phyloP scores from a whole-genome alignment of 768 basidiomycete genomes.

The Lepiota venenata region DNA sequence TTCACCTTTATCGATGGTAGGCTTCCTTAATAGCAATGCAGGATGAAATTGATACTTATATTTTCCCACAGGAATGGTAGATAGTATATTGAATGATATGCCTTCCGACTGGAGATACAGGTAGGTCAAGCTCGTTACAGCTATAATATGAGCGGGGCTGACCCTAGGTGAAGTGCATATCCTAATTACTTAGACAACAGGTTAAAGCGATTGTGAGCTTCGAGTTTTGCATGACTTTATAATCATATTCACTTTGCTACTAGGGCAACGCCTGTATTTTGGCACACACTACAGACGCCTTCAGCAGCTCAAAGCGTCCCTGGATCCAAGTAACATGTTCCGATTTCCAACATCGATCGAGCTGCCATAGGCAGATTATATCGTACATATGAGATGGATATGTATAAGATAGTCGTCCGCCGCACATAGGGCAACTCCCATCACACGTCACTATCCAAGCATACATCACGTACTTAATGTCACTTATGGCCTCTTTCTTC shows the following conservation, averaged over 20 bases:
- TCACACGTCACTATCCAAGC: no score
- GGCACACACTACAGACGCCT: constrained; percentile 2
- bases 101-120: constrained; percentile 5
- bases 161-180: not conserved
- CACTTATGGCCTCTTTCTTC: no score
- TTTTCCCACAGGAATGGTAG: constrained; percentile 26
- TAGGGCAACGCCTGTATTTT: constrained; percentile 9
- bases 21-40: constrained; percentile 1
- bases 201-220: constrained; percentile 5
- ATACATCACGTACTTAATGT: no score
- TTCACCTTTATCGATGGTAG: constrained; percentile 42
- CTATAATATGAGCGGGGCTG: not conserved
- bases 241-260: not conserved
- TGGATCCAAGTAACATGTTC: constrained; percentile 5
- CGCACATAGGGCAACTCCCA: no score
- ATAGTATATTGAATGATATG: constrained; percentile 2
- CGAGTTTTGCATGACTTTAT: not conserved
- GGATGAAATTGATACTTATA: not conserved
- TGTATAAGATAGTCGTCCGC: no score
- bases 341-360: constrained; percentile 7
- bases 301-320: not conserved
- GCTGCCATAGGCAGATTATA: not conserved
- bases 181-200: constrained; percentile 7
- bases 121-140: not conserved
- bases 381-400: no score